Base-by-base conservation (phyloP, 1,284 basidiomycete genomes). In the Cutaneotrichosporon cavernicola region DNA sequence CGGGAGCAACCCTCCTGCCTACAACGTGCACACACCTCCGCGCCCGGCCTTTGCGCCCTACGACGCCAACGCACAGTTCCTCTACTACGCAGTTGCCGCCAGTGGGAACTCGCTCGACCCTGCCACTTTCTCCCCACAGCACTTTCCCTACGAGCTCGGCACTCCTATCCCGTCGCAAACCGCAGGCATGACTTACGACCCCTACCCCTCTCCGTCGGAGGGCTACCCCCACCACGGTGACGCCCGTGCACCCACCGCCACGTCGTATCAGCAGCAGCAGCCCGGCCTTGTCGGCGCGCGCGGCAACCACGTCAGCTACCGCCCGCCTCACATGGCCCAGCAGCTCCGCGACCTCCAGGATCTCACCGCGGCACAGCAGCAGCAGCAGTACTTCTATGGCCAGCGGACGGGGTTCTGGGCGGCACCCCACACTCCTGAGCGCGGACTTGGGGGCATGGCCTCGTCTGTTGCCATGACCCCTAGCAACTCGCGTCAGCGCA, bases 151-250 rank as follows among this genome's bases (percentile, higher is more conserved):
- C 46, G 65, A 63, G 50, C 56, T 56, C 49, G 31, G 40, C 21
- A 64, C 53, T 2, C 65, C 64, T 9, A 40, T 68, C 9, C 67
- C 65, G 60, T 46, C 61, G 0, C 49, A 62, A 51, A 18, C 52
- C 31, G 31, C 60, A 4, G 58, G 34, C 10, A 49, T 52, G 40
- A n/a, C 59, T n/a, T 62, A 51, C 46, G 62, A 65, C 52, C 60
- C 66, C 4, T 68, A 65, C 50, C 64, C 64, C 47, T 47, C 59
- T 21, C 56, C 58, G n/a, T 50, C 58, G 4, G 63, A 65, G 31
- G 46, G n/a, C 34, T 65, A 56, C 55, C 18, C 47, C 5, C 51
- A 32, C 58, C 16, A 36, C 30, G 26, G 36, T 8, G 50, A 50
- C 36, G 9, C 36, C 1, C n/a, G 49, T 31, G 16, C 34, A 4